A percentile compares a stretch with the other conserved stretches of the same genome.
These are phyloP conservation scores for Botrytis paeoniae DNA, from an alignment of 2,329 filamentous ascomycete genomes.

Conservation along the genomic window DNA sequence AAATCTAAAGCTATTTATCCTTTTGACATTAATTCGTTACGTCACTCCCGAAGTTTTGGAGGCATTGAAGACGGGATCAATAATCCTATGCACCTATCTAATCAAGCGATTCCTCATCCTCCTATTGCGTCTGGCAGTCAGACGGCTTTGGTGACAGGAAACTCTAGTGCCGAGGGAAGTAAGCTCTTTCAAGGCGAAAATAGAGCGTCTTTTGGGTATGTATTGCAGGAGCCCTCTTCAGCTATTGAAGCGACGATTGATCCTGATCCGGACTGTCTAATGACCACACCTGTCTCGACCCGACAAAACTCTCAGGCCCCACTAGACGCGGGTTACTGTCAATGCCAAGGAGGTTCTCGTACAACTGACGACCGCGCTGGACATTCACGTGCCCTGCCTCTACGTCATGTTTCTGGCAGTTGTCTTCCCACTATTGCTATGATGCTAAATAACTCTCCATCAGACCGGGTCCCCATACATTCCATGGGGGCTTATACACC, in stretches of 20 bases:
- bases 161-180: not conserved
- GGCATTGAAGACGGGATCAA: slow-evolving; percentile 20
- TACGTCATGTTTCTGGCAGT: not conserved
- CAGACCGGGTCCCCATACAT: not conserved
- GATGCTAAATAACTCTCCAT: slow-evolving; percentile 9
- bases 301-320: not conserved
- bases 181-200: not conserved
- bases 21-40: not conserved
- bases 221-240: not conserved
- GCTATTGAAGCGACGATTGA: slow-evolving; percentile 5
- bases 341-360: not conserved
- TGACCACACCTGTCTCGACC: slow-evolving; percentile 10
- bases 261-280: slow-evolving; percentile 12
- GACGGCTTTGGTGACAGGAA: not conserved
- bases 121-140: not conserved
- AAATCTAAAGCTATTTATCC: not conserved
- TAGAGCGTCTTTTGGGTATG: not conserved
- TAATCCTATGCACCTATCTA: not conserved
- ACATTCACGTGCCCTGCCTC: not conserved
- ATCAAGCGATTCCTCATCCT: not conserved
- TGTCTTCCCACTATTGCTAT: slow-evolving; percentile 12
- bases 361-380: not conserved
- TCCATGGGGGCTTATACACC: not conserved
- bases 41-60: slow-evolving; percentile 13
- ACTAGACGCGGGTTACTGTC: not conserved